Evolutionary conservation across 164 flowering plant genomes (phyloP).

Genomic region (Berberis thunbergii): DNA sequence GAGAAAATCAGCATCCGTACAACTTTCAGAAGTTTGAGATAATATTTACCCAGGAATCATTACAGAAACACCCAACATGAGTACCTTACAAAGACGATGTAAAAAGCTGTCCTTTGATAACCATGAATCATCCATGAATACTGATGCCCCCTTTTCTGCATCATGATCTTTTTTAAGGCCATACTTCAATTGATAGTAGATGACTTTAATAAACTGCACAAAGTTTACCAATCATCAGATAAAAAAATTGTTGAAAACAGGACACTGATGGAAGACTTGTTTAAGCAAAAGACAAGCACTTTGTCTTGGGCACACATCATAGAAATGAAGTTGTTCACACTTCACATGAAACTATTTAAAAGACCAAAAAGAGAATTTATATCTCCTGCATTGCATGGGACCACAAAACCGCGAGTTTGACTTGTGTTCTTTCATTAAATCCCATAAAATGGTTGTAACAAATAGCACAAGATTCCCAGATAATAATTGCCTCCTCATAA

Average conservation of each 20-base stretch:
- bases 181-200: slow-evolving; percentile 72
- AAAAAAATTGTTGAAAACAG: slow-evolving; percentile 1
- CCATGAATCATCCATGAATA: slow-evolving; percentile 78
- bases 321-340: no score
- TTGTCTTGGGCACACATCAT: not conserved
- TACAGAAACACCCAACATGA: not conserved
- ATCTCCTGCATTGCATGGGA: no score
- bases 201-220: slow-evolving; percentile 59
- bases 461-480: no score
- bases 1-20: not conserved
- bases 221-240: slow-evolving; percentile 7
- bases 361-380: no score
- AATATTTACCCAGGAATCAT: not conserved
- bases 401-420: no score
- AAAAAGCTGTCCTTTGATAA: slow-evolving; percentile 70
- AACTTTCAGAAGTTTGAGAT: not conserved
- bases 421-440: no score
- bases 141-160: slow-evolving; percentile 30
- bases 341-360: no score
- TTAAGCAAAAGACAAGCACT: not conserved
- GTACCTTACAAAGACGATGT: slow-evolving; percentile 75
- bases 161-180: slow-evolving; percentile 51
- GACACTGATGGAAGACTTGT: not conserved
- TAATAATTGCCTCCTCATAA: no score
- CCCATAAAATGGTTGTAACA: no score